Evolutionary conservation across 768 basidiomycete genomes (phyloP), one percentile per base, ranked within the genome.

Genomic region (Panellus pusillus): DNA sequence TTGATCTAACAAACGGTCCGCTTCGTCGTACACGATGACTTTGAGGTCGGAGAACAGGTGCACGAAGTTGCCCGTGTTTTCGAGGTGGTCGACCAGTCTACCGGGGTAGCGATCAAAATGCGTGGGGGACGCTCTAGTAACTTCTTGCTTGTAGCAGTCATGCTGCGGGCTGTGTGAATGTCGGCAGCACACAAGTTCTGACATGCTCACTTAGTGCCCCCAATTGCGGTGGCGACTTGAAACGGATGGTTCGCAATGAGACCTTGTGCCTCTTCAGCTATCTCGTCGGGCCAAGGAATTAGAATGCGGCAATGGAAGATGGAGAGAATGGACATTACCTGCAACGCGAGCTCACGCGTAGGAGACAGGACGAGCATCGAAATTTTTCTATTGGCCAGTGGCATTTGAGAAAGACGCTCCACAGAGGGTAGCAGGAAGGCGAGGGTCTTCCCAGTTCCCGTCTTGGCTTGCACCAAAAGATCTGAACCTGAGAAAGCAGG

Each of bases 341-440:
- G 87, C 60, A 82, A 79, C 2, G 86, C 88, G 31, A 91, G 68
- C 64, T 91, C 89, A 53, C 87, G 77, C 0, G 89, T 90, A 0
- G 89, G 89, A 4, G 87, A 85, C 27, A 91, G 60, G 1, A 91
- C 79, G 20, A 86, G 77, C 36, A 84, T 79, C 17, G 82, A 87
- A 28, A 84, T 76, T 40, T 61, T 58, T 13, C 68, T 63, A 0
- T 52, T n/a, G 0, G 57, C 64, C 14, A 46, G 47, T 32, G 35
- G 57, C 64, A 49, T 77, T 73, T 60, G 78, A 66, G 77, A 78
- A 18, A 89, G 71, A 42, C 77, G 80, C 63, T 91, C 87, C 38
- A 91, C 74, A 28, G 88, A 82, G 0, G 89, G 89, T n/a, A 91
- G 70, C 15, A 86, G 80, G 64, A 91, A 91, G 4, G 86, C 87